phyloP scores from a whole-genome alignment of 805 yeast species.

The Zygoascus biomembranicola region DNA sequence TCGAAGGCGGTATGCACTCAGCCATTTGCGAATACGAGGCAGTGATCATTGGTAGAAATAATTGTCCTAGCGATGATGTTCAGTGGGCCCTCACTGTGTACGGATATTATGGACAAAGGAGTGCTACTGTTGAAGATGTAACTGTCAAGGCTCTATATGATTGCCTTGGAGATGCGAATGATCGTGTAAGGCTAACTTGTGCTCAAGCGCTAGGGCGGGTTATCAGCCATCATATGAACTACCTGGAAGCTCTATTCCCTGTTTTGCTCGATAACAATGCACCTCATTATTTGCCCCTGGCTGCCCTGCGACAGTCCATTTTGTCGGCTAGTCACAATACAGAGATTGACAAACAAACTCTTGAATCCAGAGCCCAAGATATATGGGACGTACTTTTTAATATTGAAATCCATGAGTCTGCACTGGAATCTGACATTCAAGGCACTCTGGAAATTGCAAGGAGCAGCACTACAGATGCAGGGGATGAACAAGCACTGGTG shows the following conservation, averaged over 20 bases:
- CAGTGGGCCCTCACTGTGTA: not conserved
- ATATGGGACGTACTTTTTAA: slow-evolving; percentile 24
- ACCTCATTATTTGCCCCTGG: not conserved
- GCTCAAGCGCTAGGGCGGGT: slow-evolving; percentile 48
- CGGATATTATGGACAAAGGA: slow-evolving; percentile 1
- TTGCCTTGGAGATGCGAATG: not conserved
- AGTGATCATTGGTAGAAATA: not conserved
- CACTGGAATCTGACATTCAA: not conserved
- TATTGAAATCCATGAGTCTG: slow-evolving; percentile 1
- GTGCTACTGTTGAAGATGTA: not conserved
- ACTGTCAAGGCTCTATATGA: not conserved
- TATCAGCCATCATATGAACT: slow-evolving; percentile 33
- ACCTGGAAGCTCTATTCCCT: slow-evolving; percentile 34
- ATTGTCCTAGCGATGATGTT: not conserved
- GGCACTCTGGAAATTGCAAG: not conserved
- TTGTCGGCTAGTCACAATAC: not conserved
- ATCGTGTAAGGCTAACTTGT: slow-evolving; percentile 21
- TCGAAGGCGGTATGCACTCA: not conserved
- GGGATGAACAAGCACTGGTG: slow-evolving; percentile 5
- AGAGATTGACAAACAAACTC: not conserved
- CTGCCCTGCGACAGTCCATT: slow-evolving; percentile 1
- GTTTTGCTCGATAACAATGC: slow-evolving; percentile 18
- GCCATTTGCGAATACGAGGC: not conserved
- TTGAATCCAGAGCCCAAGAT: not conserved
- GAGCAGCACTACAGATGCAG: not conserved